A percentile compares a stretch with the other conserved stretches of the same genome.
These are phyloP conservation scores for Trichomonascus vanleenenianus DNA, from an alignment of 805 yeast species.

Conservation along the genomic window DNA sequence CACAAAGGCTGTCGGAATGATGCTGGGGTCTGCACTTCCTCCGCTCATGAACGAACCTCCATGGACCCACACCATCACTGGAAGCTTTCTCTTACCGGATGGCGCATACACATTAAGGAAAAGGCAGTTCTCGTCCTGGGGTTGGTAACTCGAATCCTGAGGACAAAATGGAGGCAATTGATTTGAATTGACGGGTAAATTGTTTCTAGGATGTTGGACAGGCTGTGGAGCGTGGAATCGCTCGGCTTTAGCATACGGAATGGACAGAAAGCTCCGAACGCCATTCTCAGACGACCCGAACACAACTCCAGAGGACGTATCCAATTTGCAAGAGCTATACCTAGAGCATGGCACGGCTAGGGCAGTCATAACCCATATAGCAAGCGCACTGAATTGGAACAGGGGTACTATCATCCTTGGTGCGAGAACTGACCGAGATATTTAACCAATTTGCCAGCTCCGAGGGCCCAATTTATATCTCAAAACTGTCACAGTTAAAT, in stretches of 20 bases:
- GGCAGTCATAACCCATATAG: no score
- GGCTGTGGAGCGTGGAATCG: constrained; percentile 23
- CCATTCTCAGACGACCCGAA: constrained; percentile 19
- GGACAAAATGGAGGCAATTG: constrained; percentile 25
- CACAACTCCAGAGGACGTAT: constrained; percentile 14
- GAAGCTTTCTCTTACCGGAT: constrained; percentile 7
- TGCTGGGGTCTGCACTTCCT: constrained; percentile 17
- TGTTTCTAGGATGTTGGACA: constrained; percentile 11
- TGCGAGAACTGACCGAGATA: no score
- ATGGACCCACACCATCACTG: constrained; percentile 31
- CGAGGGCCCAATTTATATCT: no score
- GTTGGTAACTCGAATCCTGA: constrained; percentile 5
- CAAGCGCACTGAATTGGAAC: no score
- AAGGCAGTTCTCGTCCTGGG: constrained; percentile 27
- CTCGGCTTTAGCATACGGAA: constrained; percentile 28
- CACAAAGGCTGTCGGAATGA: constrained; percentile 16
- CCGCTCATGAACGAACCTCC: constrained; percentile 32
- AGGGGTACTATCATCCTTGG: no score
- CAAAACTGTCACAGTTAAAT: no score
- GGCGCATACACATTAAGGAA: constrained; percentile 26
- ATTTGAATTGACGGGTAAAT: constrained; percentile 15
- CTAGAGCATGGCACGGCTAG: no score
- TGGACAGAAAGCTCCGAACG: constrained; percentile 26
- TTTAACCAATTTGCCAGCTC: no score
- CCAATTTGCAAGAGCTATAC: not conserved